Evolutionary conservation across 208 protist genomes (phyloP), one percentile per base, ranked within the genome.

Genomic region (Angomonas desouzai): DNA sequence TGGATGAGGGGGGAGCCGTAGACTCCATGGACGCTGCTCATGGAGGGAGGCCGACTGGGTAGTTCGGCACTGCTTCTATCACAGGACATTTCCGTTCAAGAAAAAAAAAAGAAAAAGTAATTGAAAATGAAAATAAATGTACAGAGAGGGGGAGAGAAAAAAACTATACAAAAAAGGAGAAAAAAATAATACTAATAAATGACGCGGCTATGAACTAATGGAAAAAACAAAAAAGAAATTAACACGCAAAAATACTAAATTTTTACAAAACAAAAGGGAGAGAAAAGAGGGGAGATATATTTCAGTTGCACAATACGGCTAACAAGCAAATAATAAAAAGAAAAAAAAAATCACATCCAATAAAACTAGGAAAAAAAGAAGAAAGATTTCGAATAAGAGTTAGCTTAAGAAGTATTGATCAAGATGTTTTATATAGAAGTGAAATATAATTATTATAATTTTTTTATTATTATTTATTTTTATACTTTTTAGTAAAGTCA

Each of bases 271-370:
- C 9, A 55, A 40, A 67, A 48, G 45, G 36, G 40, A 70, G 29
- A 48, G 7, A 29, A 59, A 53, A 60, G 64, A 40, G 38, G 48
- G 64, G 43, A 55, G n/a, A n/a, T n/a, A n/a, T n/a, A n/a, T n/a
- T n/a, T n/a, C n/a, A n/a, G n/a, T n/a, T n/a, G n/a, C n/a, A n/a
- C n/a, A n/a, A n/a, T n/a, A n/a, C n/a, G n/a, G n/a, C n/a, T n/a
- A n/a, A n/a, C n/a, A n/a, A n/a, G n/a, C n/a, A n/a, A n/a, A n/a
- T n/a, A n/a, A n/a, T n/a, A n/a, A n/a, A n/a, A n/a, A n/a, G n/a
- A n/a, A n/a, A n/a, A n/a, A n/a, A n/a, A n/a, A n/a, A n/a, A n/a
- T n/a, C n/a, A n/a, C n/a, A n/a, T n/a, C n/a, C n/a, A n/a, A n/a
- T n/a, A n/a, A n/a, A n/a, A n/a, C n/a, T n/a, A n/a, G n/a, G n/a